phyloP scores from a whole-genome alignment of 164 flowering plant species.

The Santalum album region DNA sequence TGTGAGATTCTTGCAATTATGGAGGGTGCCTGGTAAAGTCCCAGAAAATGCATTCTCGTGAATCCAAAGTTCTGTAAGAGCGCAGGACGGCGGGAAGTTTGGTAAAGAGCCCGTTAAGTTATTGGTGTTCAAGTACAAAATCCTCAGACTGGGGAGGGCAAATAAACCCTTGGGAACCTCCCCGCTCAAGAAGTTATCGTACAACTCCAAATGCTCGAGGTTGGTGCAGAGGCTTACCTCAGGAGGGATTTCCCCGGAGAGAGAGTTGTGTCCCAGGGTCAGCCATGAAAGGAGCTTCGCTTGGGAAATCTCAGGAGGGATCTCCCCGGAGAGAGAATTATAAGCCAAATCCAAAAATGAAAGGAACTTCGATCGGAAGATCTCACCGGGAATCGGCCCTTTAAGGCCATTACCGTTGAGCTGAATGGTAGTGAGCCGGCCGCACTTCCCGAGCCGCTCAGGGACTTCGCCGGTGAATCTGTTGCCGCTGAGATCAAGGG shows the following conservation, averaged over 20 bases:
- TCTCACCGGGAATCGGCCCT: slow-evolving; percentile 1
- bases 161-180: slow-evolving; percentile 10
- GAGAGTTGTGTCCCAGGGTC: slow-evolving; percentile 11
- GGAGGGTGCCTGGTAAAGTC: slow-evolving; percentile 1
- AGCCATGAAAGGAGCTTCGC: slow-evolving; percentile 2
- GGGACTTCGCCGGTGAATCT: not conserved
- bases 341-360: not conserved
- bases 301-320: slow-evolving; percentile 12
- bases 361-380: slow-evolving; percentile 12
- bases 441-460: not conserved
- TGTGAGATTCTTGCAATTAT: slow-evolving; percentile 10
- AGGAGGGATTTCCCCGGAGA: slow-evolving; percentile 11
- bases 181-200: slow-evolving; percentile 14
- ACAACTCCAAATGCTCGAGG: slow-evolving; percentile 9
- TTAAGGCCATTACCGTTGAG: slow-evolving; percentile 12
- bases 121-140: slow-evolving; percentile 15
- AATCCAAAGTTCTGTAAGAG: slow-evolving; percentile 12
- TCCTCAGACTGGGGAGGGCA: slow-evolving; percentile 12
- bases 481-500: slow-evolving; percentile 8
- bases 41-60: slow-evolving; percentile 17
- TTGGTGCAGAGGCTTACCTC: slow-evolving; percentile 12
- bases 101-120: slow-evolving; percentile 13
- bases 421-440: not conserved
- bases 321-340: not conserved
- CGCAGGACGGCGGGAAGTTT: slow-evolving; percentile 7